Evolutionary conservation across 2,329 filamentous ascomycete species (phyloP).

Genomic region (Acarospora socialis): DNA sequence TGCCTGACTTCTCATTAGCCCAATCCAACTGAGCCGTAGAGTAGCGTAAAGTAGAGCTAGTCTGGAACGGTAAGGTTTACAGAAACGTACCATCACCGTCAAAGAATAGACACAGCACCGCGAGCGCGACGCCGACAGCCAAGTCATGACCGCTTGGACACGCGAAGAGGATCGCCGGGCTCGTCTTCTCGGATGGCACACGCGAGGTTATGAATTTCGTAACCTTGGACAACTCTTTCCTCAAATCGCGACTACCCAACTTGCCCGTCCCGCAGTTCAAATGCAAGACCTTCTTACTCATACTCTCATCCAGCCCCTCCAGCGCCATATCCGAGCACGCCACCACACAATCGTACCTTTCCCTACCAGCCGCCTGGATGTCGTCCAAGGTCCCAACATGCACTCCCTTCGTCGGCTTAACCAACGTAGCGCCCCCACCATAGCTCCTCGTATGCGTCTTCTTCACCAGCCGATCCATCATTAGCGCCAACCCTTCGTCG

Average conservation of each 20-base stretch:
- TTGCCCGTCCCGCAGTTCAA: constrained; percentile 60
- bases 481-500: constrained; percentile 42
- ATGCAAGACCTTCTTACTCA: constrained; percentile 25
- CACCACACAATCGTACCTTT: constrained; percentile 25
- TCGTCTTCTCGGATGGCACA: constrained; percentile 19
- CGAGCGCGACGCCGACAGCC: constrained; percentile 62
- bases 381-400: no score
- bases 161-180: constrained; percentile 41
- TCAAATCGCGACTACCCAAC: constrained; percentile 68
- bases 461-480: constrained; percentile 29
- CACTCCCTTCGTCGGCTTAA: constrained; percentile 28
- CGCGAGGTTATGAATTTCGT: constrained; percentile 37
- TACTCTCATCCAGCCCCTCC: constrained; percentile 22
- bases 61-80: background rate
- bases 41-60: constrained; percentile 8
- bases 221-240: constrained; percentile 52
- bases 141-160: constrained; percentile 71
- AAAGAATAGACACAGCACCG: constrained; percentile 60
- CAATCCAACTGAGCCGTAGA: constrained; percentile 14
- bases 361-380: no score
- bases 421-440: constrained; percentile 19
- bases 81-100: constrained; percentile 43
- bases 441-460: constrained; percentile 11
- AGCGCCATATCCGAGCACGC: constrained; percentile 32
- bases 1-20: constrained; percentile 21